Evolutionary conservation across 768 basidiomycete species (phyloP).

Genomic region (Hysterangium stoloniferum): DNA sequence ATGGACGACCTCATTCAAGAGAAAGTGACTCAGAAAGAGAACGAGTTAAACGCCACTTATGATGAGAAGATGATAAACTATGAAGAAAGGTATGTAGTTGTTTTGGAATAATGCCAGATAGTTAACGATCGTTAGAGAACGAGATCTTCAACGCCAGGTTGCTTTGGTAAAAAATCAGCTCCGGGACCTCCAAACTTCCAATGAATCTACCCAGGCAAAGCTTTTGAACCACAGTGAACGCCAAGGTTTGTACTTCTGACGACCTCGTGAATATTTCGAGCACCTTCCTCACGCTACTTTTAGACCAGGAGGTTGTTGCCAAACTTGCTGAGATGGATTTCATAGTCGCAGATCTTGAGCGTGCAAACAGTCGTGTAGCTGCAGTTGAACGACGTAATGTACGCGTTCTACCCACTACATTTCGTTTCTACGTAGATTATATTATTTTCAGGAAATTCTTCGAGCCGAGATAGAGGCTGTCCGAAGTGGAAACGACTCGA

Average conservation of each 20-base stretch:
- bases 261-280: not conserved
- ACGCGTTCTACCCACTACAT: conserved; percentile 17
- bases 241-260: conserved; percentile 49
- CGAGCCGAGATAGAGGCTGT: conserved; percentile 92
- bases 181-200: conserved; percentile 80
- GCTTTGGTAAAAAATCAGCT: conserved; percentile 83
- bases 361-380: conserved; percentile 90
- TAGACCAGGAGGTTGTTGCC: conserved; percentile 87
- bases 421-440: not conserved
- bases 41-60: conserved; percentile 93
- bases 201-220: conserved; percentile 89
- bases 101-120: not conserved
- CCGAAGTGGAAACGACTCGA: conserved; percentile 66
- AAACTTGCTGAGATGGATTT: conserved; percentile 92
- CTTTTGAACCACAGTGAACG: conserved; percentile 85
- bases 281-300: not conserved
- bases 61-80: conserved; percentile 95
- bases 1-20: conserved; percentile 94
- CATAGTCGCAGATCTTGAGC: conserved; percentile 87
- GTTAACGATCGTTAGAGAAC: conserved; percentile 52
- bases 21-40: conserved; percentile 86
- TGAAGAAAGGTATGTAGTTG: conserved; percentile 75
- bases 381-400: conserved; percentile 92
- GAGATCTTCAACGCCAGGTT: conserved; percentile 88
- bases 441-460: conserved; percentile 70